Conservation (phyloP, 2,329 filamentous ascomycete species). For the Cladosporium oxysporum region DNA sequence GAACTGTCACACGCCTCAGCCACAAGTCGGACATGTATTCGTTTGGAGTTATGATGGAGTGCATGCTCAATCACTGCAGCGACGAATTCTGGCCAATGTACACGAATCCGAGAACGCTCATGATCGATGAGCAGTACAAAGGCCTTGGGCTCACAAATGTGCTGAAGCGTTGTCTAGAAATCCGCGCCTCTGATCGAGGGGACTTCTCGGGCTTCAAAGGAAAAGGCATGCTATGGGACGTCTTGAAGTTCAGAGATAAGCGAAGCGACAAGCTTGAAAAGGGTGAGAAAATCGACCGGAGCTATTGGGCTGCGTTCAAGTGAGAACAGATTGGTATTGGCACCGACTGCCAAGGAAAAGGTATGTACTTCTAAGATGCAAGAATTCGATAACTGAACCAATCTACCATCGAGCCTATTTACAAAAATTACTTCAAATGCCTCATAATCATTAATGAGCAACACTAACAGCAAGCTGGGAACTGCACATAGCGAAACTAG, state of each 20-base stretch:
- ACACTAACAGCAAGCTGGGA: not conserved
- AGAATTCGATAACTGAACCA: not conserved
- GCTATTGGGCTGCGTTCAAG: not conserved
- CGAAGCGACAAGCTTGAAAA: not conserved
- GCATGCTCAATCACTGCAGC: not conserved
- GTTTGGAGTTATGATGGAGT: not conserved
- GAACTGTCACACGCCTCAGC: not conserved
- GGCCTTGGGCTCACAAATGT: slow-evolving; percentile 3
- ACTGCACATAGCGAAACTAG: not conserved
- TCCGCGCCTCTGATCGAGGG: not conserved
- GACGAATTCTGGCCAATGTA: not conserved
- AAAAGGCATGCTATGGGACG: not conserved
- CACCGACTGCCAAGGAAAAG: not conserved
- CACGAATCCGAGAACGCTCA: not conserved
- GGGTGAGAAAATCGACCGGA: not conserved
- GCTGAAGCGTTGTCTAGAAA: not conserved
- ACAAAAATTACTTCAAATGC: not conserved
- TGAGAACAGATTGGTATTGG: not conserved
- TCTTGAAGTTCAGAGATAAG: not conserved
- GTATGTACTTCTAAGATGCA: not conserved
- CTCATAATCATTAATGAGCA: not conserved
- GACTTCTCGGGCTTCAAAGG: not conserved
- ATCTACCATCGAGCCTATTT: not conserved
- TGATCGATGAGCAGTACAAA: not conserved
- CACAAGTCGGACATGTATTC: slow-evolving; percentile 7